phyloP scores from a whole-genome alignment of 2,329 filamentous ascomycete species.

The Mycosphaerella arachidis region DNA sequence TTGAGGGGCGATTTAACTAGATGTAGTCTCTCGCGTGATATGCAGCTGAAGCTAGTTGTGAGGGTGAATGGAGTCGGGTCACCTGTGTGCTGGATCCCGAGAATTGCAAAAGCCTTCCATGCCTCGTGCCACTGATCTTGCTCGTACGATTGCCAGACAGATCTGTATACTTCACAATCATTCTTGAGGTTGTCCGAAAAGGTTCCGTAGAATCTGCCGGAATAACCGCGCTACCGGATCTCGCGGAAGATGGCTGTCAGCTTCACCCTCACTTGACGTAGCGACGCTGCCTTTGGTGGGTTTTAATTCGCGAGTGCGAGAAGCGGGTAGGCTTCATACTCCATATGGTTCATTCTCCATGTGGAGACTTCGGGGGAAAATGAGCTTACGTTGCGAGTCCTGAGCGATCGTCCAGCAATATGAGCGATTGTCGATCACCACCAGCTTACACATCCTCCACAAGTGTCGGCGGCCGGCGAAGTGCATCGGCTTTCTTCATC shows the following conservation, averaged over 20 bases:
- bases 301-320: neutral
- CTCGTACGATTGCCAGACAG: neutral
- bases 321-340: neutral
- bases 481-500: neutral
- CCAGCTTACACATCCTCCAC: neutral
- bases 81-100: neutral
- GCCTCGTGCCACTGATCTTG: neutral
- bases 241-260: neutral
- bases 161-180: neutral
- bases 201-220: neutral
- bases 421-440: neutral
- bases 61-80: neutral
- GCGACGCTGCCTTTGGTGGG: neutral
- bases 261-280: slow-evolving; percentile 2
- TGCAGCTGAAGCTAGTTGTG: neutral
- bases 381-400: neutral
- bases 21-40: neutral
- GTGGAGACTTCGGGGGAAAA: neutral
- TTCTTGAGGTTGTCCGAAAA: neutral
- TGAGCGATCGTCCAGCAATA: too few relatives aligned
- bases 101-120: neutral
- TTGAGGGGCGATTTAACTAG: neutral
- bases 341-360: neutral
- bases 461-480: neutral
- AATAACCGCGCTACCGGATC: slow-evolving; percentile 2